Base-by-base conservation (phyloP, 805 yeast genomes). In the Starmerella powellii region DNA sequence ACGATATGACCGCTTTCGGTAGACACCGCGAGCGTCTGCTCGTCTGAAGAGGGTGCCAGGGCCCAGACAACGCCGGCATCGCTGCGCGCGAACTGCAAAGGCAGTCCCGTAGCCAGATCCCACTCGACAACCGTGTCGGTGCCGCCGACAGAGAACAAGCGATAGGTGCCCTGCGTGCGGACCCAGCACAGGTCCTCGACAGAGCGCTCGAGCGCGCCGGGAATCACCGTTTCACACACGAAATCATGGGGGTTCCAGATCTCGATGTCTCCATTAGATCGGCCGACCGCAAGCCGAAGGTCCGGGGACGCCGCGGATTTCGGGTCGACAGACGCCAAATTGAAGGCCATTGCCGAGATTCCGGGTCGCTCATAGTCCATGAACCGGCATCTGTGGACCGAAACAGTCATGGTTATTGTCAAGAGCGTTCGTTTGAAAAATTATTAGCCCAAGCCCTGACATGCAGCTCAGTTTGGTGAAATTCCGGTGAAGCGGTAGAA, bases 21-120 rank as follows among this genome's bases (percentile, higher is more conserved):
- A 3, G 97, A 98, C 1, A 83, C 82, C 1, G 95, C 84, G 28
- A 91, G 64, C 53, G 70, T 74, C 45, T 70, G 63, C 36, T 78
- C 81, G 18, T 71, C 63, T 19, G 71, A 69, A 49, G 76, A 78
- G 18, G 76, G 74, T 4, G 80, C 76, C 36, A 87, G 62, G 6
- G 94, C 82, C 98, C 98, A 91, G 42, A 86, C 80, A 15, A 85
- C 78, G 28, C 97, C 96, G 2, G 94, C 82, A 58, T 86, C 84
- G 64, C 95, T 84, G 58, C 87, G 94, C 56, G 77, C 77, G 59
- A 86, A 82, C 37, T 67, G 70, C 38, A 74, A 56, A 4, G 95
- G 94, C 41, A 71, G 62, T 3, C 93, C 85, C 0, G 82, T 78
- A 2, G 64, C 53, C 40, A 87, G 63, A 58, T 87, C 80, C 97